phyloP scores from a whole-genome alignment of 2,329 filamentous ascomycete species.

The Passalora sequoiae region DNA sequence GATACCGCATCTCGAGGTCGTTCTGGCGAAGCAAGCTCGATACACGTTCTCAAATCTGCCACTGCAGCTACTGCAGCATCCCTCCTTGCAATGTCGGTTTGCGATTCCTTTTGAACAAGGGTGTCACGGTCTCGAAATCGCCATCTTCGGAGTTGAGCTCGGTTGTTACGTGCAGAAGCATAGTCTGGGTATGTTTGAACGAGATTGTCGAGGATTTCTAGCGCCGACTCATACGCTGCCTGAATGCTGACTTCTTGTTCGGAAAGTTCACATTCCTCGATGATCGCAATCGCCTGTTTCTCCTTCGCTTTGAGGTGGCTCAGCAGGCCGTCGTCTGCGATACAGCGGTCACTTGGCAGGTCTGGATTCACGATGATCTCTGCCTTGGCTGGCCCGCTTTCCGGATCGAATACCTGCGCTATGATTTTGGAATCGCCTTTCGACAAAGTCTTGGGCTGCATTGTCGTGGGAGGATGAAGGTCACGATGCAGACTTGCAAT shows the following conservation, averaged over 20 bases:
- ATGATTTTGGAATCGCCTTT: slow-evolving; percentile 46
- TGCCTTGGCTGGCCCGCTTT: slow-evolving; percentile 22
- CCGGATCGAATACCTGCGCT: slow-evolving; percentile 30
- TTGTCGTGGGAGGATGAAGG: slow-evolving; percentile 1
- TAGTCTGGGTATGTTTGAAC: slow-evolving; percentile 59
- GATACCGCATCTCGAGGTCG: slow-evolving; percentile 53
- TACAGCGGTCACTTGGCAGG: slow-evolving; percentile 24
- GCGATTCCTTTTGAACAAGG: slow-evolving; percentile 14
- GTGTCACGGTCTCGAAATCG: slow-evolving; percentile 49
- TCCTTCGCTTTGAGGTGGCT: slow-evolving; percentile 20
- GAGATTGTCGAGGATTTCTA: slow-evolving; percentile 48
- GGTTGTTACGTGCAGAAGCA: slow-evolving; percentile 69
- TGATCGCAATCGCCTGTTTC: slow-evolving; percentile 24
- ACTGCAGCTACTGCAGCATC: slow-evolving; percentile 22
- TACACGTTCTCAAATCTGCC: slow-evolving; percentile 43
- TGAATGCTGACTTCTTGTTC: slow-evolving; percentile 14
- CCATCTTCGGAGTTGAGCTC: slow-evolving; percentile 54
- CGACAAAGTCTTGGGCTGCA: slow-evolving; percentile 20
- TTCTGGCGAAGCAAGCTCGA: slow-evolving; percentile 54
- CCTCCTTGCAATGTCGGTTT: slow-evolving; percentile 1
- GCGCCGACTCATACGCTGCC: slow-evolving; percentile 21
- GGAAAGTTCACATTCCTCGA: slow-evolving; percentile 23
- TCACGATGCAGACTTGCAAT: neutral
- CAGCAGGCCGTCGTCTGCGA: slow-evolving; percentile 17
- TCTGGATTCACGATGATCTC: slow-evolving; percentile 25